Percentiles rank a stretch among this genome's conserved stretches.
Evolutionary conservation across 805 yeast genomes (phyloP).

Genomic region (Pichia gijzeniarum): DNA sequence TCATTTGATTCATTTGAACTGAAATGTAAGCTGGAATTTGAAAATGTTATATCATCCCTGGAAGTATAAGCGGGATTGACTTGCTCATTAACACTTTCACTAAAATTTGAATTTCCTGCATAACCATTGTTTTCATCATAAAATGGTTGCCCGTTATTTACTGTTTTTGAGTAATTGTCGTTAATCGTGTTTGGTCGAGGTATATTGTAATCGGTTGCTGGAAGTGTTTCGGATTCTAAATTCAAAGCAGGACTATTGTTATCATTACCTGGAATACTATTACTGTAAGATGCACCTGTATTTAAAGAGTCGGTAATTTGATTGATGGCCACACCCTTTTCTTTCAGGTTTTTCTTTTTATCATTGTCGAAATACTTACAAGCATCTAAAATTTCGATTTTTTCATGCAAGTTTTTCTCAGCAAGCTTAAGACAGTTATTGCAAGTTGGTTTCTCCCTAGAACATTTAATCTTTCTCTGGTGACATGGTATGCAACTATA

Average conservation of each 20-base stretch:
- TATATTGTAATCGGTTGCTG: too few species aligned
- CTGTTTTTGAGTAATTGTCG: too few species aligned
- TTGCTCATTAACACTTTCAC: background rate
- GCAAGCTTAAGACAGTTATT: slow-evolving; percentile 40
- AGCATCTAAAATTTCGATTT: slow-evolving; percentile 14
- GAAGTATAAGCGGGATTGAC: slow-evolving; percentile 2
- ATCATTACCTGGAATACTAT: background rate
- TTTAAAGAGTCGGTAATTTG: too few species aligned
- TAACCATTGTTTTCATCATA: background rate
- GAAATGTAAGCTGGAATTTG: too few species aligned
- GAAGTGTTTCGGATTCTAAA: background rate
- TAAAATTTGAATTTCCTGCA: background rate
- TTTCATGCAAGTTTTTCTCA: slow-evolving; percentile 15
- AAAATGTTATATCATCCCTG: background rate
- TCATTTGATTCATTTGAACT: background rate
- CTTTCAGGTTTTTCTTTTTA: slow-evolving; percentile 37
- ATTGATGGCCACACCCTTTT: slow-evolving; percentile 12
- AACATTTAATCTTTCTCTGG: slow-evolving; percentile 62
- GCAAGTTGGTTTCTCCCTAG: slow-evolving; percentile 54
- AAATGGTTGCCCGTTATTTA: background rate
- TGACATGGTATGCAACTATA: slow-evolving; percentile 58
- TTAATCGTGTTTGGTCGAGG: too few species aligned
- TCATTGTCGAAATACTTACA: slow-evolving; percentile 57
- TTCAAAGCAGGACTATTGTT: background rate
- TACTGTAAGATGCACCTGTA: background rate